Conservation (phyloP, 176 grass and related monocot genomes). For the Poa annua region DNA sequence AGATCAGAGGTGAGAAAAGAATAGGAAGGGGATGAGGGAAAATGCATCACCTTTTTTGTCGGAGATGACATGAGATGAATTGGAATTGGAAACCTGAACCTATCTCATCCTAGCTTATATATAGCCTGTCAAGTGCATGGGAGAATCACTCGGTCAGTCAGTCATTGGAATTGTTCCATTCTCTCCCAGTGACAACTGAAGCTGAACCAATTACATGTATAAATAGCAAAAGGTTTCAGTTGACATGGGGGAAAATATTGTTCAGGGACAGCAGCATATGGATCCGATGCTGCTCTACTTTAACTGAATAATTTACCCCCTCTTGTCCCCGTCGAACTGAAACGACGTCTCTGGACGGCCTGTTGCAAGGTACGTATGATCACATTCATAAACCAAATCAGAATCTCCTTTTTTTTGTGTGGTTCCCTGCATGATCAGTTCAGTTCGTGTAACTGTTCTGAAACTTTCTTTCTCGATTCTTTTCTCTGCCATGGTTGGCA, state of each 20-base stretch:
- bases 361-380: not conserved
- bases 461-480: not conserved
- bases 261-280: constrained; percentile 14
- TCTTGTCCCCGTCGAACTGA: not conserved
- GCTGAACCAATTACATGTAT: not conserved
- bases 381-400: constrained; percentile 5
- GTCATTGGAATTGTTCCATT: constrained; percentile 30
- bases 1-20: constrained; percentile 49
- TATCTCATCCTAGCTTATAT: constrained; percentile 17
- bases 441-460: not conserved
- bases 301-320: not conserved
- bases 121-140: constrained; percentile 41
- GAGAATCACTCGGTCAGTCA: constrained; percentile 40
- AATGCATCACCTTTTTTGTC: constrained; percentile 26
- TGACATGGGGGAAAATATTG: not conserved
- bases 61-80: constrained; percentile 33
- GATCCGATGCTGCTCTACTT: not conserved
- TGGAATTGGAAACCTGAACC: constrained; percentile 17
- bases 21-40: not conserved
- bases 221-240: not conserved
- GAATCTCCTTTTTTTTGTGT: not conserved
- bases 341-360: not conserved
- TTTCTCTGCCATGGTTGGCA: not conserved
- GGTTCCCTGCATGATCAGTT: not conserved
- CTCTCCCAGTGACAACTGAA: not conserved